Conservation (phyloP, 2,329 filamentous ascomycete species). For the Fusarium sp. region DNA sequence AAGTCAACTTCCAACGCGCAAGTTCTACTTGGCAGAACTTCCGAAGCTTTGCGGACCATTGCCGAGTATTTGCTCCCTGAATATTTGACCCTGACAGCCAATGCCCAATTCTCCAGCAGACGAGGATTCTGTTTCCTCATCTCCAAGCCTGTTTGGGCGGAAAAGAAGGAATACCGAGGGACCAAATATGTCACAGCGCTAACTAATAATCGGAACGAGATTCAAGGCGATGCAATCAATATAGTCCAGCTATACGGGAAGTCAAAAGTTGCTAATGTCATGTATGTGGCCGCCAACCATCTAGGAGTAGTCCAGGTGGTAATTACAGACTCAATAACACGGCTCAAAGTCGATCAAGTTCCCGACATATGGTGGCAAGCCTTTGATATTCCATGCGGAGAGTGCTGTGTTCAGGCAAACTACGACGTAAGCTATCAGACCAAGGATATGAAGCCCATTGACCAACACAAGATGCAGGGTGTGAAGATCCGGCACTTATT, state of each 20-base stretch:
- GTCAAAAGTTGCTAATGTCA: background rate
- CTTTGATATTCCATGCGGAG: background rate
- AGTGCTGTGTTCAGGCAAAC: background rate
- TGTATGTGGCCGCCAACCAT: background rate
- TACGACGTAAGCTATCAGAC: background rate
- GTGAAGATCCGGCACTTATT: too few species aligned
- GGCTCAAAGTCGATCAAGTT: background rate
- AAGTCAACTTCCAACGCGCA: too few species aligned
- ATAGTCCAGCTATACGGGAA: too few species aligned
- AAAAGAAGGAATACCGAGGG: too few species aligned
- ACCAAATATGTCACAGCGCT: background rate
- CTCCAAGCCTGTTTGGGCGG: too few species aligned
- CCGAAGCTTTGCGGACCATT: conserved; percentile 2
- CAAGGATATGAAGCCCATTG: background rate
- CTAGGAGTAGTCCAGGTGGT: background rate
- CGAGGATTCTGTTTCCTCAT: too few species aligned
- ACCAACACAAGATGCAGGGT: background rate
- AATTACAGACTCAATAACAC: background rate
- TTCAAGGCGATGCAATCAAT: too few species aligned
- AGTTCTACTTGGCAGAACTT: background rate
- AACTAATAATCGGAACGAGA: too few species aligned
- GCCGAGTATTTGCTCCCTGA: background rate
- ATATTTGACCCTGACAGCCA: background rate
- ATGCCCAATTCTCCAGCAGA: too few species aligned
- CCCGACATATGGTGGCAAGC: background rate